phyloP scores from a whole-genome alignment of 305 asterid genomes.

The Petunia hybrid region DNA sequence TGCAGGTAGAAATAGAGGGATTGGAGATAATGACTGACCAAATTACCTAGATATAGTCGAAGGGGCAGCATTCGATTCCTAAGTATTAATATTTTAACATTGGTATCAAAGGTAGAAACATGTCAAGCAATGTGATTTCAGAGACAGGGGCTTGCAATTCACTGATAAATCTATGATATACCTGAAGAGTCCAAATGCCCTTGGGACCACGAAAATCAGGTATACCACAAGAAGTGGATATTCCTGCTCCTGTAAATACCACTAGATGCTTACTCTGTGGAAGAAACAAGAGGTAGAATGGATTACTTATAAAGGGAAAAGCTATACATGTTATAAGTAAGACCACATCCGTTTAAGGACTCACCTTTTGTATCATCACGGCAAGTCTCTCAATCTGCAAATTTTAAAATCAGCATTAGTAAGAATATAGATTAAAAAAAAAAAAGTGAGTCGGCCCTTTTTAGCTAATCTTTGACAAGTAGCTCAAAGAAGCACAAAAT shows the following conservation, averaged over 20 bases:
- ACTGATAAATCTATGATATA: constrained; percentile 37
- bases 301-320: background rate
- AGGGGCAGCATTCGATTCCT: background rate
- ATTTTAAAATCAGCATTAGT: background rate
- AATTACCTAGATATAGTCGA: background rate
- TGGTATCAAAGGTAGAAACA: constrained; percentile 3
- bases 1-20: constrained; percentile 13
- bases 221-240: constrained; percentile 96
- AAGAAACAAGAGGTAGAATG: constrained; percentile 39
- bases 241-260: constrained; percentile 98
- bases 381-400: constrained; percentile 36
- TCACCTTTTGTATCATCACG: constrained; percentile 35
- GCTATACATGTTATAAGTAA: background rate
- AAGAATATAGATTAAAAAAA: constrained; percentile 3
- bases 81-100: background rate
- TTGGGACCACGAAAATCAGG: constrained; percentile 99
- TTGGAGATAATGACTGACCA: background rate
- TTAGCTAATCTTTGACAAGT: constrained; percentile 17
- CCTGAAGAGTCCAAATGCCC: constrained; percentile 99
- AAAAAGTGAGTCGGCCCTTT: background rate
- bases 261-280: constrained; percentile 94
- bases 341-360: constrained; percentile 8
- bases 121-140: constrained; percentile 21
- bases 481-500: constrained; percentile 11
- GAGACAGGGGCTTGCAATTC: background rate